Evolutionary conservation across 2,329 filamentous ascomycete genomes (phyloP).

Genomic region (Xylariales sp.): DNA sequence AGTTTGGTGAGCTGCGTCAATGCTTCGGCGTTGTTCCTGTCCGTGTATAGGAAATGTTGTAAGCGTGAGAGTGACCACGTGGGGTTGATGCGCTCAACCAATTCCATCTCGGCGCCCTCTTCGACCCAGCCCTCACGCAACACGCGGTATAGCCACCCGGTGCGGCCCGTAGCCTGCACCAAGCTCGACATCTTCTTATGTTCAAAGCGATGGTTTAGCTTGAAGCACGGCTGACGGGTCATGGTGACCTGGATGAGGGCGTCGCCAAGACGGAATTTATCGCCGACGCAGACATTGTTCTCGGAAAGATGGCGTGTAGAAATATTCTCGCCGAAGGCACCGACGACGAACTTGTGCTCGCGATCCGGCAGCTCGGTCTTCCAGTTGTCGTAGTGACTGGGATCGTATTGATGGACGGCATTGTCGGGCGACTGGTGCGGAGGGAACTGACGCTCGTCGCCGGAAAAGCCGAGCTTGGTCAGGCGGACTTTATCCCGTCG

Average conservation of each 20-base stretch:
- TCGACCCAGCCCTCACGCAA: conserved; percentile 64
- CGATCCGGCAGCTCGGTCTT: conserved; percentile 61
- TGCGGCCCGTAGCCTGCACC: conserved; percentile 66
- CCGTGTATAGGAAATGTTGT: conserved; percentile 69
- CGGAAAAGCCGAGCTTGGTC: conserved; percentile 62
- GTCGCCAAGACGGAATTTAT: conserved; percentile 64
- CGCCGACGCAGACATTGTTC: conserved; percentile 72
- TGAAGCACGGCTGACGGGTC: conserved; percentile 73
- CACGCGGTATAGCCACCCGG: conserved; percentile 74
- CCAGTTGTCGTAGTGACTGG: conserved; percentile 68
- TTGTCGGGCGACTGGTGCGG: conserved; percentile 72
- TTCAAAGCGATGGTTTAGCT: conserved; percentile 74
- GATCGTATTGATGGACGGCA: conserved; percentile 70
- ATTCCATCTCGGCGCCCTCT: conserved; percentile 64
- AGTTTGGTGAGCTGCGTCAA: conserved; percentile 62
- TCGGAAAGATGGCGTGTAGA: conserved; percentile 68
- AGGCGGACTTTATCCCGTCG: conserved; percentile 59
- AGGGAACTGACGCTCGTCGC: conserved; percentile 69
- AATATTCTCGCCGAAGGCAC: conserved; percentile 74
- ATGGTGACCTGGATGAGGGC: conserved; percentile 69
- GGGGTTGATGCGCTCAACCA: conserved; percentile 66
- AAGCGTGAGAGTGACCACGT: conserved; percentile 70
- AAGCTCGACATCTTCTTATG: conserved; percentile 69
- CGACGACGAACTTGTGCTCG: conserved; percentile 63
- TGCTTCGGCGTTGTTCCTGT: conserved; percentile 62